These are phyloP conservation scores for Pseudogymnoascus pannorum DNA, from an alignment of 2,329 filamentous ascomycete species.

Conservation along the genomic window DNA sequence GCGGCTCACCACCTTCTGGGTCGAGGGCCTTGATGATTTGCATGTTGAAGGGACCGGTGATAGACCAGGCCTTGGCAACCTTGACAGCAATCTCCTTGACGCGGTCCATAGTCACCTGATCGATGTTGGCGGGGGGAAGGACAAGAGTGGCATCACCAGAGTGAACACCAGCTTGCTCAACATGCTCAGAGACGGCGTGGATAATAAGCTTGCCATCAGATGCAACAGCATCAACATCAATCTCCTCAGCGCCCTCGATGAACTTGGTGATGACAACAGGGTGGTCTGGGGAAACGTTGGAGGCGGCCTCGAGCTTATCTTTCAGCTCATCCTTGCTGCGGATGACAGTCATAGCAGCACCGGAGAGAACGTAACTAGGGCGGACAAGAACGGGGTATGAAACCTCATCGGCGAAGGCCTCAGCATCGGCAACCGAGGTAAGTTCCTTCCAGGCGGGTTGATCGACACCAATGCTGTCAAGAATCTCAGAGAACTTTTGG, in stretches of 20 bases:
- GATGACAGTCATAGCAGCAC: slow-evolving; percentile 98
- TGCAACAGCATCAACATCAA: slow-evolving; percentile 91
- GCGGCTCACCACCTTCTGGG: slow-evolving; percentile 64
- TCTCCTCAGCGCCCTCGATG: slow-evolving; percentile 93
- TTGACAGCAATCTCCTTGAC: slow-evolving; percentile 94
- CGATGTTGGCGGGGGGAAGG: slow-evolving; percentile 75
- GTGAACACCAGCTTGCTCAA: slow-evolving; percentile 96
- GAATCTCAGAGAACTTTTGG: slow-evolving; percentile 95
- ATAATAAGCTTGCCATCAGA: slow-evolving; percentile 78
- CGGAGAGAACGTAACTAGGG: slow-evolving; percentile 91
- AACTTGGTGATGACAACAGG: slow-evolving; percentile 98
- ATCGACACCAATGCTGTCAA: slow-evolving; percentile 93
- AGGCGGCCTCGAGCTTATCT: slow-evolving; percentile 87
- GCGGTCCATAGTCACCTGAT: slow-evolving; percentile 69
- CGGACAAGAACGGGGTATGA: slow-evolving; percentile 93
- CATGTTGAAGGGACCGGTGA: slow-evolving; percentile 99
- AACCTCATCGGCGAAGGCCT: slow-evolving; percentile 75
- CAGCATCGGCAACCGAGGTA: slow-evolving; percentile 80
- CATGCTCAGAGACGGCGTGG: slow-evolving; percentile 90
- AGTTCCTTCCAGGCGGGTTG: slow-evolving; percentile 98
- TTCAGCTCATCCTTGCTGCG: slow-evolving; percentile 80
- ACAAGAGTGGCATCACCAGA: slow-evolving; percentile 95
- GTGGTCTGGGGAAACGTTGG: slow-evolving; percentile 87
- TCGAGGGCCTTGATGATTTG: slow-evolving; percentile 93
- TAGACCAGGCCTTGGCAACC: slow-evolving; percentile 93